These are phyloP conservation scores for Colletotrichum sp. DNA, from an alignment of 2,329 filamentous ascomycete genomes.

Conservation along the genomic window DNA sequence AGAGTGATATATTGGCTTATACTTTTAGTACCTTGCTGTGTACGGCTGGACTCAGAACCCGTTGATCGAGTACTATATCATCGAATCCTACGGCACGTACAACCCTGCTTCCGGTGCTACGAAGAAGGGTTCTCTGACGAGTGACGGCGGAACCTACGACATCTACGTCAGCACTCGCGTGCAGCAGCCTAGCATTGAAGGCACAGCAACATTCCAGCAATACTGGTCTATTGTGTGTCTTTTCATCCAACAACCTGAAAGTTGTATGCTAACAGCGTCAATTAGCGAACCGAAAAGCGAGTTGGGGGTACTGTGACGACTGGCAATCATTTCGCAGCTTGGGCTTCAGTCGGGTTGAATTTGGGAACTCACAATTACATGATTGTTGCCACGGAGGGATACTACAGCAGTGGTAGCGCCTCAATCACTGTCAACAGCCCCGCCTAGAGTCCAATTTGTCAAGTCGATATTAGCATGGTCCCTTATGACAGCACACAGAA, in stretches of 20 bases:
- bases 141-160: conserved; percentile 39
- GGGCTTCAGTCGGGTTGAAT: conserved; percentile 47
- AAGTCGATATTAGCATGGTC: neutral
- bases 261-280: conserved; percentile 22
- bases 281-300: conserved; percentile 45
- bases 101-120: conserved; percentile 41
- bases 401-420: conserved; percentile 6
- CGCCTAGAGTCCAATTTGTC: neutral
- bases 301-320: conserved; percentile 55
- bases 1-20: neutral
- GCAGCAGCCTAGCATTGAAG: conserved; percentile 51
- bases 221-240: conserved; percentile 50
- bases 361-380: conserved; percentile 57
- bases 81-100: conserved; percentile 48
- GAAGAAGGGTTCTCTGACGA: conserved; percentile 33
- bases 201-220: conserved; percentile 54
- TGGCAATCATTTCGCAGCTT: conserved; percentile 58
- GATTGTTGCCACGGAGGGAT: conserved; percentile 37
- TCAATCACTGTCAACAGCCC: conserved; percentile 1
- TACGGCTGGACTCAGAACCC: conserved; percentile 45
- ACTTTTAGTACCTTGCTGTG: conserved; percentile 48
- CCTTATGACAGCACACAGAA: neutral
- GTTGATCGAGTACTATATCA: conserved; percentile 44
- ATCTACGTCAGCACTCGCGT: conserved; percentile 37
- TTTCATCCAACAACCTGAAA: conserved; percentile 29